These are phyloP conservation scores for Iris macrosiphon DNA, from an alignment of 106 monocot species.

Conservation along the genomic window DNA sequence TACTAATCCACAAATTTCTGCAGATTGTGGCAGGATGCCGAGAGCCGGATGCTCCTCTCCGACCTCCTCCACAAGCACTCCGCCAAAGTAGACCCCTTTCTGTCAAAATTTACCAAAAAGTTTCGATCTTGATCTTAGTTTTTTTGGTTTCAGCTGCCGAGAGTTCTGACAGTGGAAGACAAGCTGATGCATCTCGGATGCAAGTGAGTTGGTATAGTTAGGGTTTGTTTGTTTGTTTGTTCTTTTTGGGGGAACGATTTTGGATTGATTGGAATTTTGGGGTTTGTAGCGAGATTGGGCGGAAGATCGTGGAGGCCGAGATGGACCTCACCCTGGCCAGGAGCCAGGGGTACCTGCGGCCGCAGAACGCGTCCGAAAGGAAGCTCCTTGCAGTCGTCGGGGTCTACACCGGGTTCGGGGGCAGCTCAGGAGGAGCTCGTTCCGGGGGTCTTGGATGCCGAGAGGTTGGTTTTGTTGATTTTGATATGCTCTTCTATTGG, in stretches of 20 bases:
- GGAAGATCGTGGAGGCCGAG: conserved; percentile 76
- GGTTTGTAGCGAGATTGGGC: conserved; percentile 45
- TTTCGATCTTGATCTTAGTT: not conserved
- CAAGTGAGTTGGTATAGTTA: conserved; percentile 67
- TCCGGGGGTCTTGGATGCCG: conserved; percentile 87
- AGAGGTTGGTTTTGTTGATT: conserved; percentile 61
- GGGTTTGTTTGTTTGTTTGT: not conserved
- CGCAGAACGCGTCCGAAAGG: conserved; percentile 28
- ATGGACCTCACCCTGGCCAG: conserved; percentile 83
- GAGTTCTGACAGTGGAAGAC: conserved; percentile 66
- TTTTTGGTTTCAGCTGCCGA: conserved; percentile 48
- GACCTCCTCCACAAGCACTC: conserved; percentile 48
- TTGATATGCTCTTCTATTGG: too few species aligned
- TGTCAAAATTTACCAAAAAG: not conserved
- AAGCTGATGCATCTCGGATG: conserved; percentile 71
- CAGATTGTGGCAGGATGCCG: conserved; percentile 89
- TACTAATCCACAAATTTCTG: conserved; percentile 1
- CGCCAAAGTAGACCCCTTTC: conserved; percentile 27
- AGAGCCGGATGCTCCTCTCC: conserved; percentile 61
- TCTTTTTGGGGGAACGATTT: too few species aligned
- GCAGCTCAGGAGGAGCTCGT: conserved; percentile 63
- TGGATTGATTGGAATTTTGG: not conserved
- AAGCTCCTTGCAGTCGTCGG: conserved; percentile 78
- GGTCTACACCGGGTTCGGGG: conserved; percentile 86
- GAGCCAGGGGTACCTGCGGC: conserved; percentile 61